Base-by-base conservation (phyloP, 2,329 filamentous ascomycete species). In the Coniochaeta ligniaria region DNA sequence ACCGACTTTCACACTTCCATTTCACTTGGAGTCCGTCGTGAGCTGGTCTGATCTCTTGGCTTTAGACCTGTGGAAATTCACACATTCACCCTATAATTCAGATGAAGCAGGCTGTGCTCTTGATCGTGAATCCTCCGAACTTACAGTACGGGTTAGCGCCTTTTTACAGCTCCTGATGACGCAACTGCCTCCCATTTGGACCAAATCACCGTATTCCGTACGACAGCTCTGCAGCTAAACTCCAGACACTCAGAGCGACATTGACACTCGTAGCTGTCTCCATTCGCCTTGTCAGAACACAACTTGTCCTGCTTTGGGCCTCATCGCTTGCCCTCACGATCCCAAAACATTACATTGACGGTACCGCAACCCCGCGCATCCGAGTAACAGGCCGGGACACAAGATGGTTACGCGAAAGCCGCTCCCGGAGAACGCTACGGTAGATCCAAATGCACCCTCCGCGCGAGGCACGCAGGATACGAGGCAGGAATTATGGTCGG, bases 321-420 rank as follows among this genome's bases (percentile, higher is more conserved):
- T 26, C 55, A 8, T 57, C 55, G 12, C 33, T 31, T 41, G 28
- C 33, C 45, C 24, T 28, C 11, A 20, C 28, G 2, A 2, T 50
- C 22, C 4, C 20, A 50, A 31, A 31, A 5, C 28, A 6, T 31
- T 31, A 28, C 67, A 69, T 65, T 56, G 45, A 26, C 45, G n/a
- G 6, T 33, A 22, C 20, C 28, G 22, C 47, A 31, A 52, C 47
- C 47, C 47, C 47, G 47, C 47, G 31, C 47, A 5, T 52, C 45
- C 22, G 47, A 52, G 24, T 24, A 31, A 17, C 22, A 52, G 47
- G 12, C 24, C 22, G 26, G 17, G 9, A 28, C 26, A 52, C 24
- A 17, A 17, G 24, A 80, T 79, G 77, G 76, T 79, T 50, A 68
- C 72, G 61, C 74, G 75, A 63, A 78, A 78, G 63, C 70, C 75